Evolutionary conservation across 2,329 filamentous ascomycete species (phyloP), one percentile per base, ranked within the genome.

Genomic region (Epichloe typhina): DNA sequence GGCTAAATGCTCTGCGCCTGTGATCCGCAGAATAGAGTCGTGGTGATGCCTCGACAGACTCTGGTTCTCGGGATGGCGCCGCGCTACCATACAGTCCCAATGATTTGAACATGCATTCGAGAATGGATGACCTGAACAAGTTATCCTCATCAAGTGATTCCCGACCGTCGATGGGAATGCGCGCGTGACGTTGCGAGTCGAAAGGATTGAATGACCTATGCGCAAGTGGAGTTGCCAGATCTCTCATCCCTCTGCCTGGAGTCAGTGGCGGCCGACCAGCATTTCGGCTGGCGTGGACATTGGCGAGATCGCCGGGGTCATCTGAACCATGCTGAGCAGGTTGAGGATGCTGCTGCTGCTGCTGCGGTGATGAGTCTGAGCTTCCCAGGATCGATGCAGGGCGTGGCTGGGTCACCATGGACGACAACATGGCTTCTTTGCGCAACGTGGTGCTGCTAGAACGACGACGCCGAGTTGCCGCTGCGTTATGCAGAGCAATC

Each of bases 101-200:
- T 0, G 89, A 86, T 62, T 91, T 96, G 68, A 95, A 91, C 71
- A 98, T 95, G 63, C 93, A 97, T 58, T 95, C 88, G 21, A 97
- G 70, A 15, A 98, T 88, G 0, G 89, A 94, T 52, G 88, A 83
- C 40, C 94, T 78, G 66, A 98, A 97, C 6, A 95, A 68, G 45
- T 84, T 80, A 59, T 96, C 91, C 62, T 97, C 93, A 56, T 95
- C 88, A 7, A 89, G 70, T 0, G 86, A 85, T 51, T 96, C 89
- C 56, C 90, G 82, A 5, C 84, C 79, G 59, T 88, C 84, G 33
- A 79, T 68, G 5, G 71, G 70, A 36, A 74, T 69, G 44, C 75
- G 72, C 44, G 68, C 68, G 37, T 72, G 69, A 47, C 71, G 69
- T 52, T 74, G 74, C 2, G 70, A 70, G n/a, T 73, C 64, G 53